phyloP scores from a whole-genome alignment of 768 basidiomycete species.

The Phylloporus sp. region DNA sequence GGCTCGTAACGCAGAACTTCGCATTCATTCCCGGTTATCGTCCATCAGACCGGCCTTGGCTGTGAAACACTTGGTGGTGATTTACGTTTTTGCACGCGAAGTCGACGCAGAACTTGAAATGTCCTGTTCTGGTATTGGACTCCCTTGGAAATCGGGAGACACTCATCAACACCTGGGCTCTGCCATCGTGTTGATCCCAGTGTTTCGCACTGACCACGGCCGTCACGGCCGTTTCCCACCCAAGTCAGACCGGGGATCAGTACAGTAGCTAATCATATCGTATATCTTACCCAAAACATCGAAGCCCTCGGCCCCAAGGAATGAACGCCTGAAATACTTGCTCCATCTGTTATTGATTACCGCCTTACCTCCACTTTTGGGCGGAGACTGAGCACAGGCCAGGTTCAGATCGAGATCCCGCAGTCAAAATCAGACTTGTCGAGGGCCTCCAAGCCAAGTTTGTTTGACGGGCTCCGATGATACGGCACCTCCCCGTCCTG shows the following conservation, averaged over 20 bases:
- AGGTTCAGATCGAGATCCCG: constrained; percentile 13
- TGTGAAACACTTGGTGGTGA: constrained; percentile 14
- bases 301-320: constrained; percentile 29
- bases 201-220: background rate
- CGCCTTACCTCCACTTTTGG: constrained; percentile 23
- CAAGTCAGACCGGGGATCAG: background rate
- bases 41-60: background rate
- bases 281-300: constrained; percentile 8
- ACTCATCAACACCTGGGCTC: background rate
- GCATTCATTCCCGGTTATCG: background rate
- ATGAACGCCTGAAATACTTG: background rate
- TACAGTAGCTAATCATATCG: constrained; percentile 11
- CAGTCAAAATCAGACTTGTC: constrained; percentile 25
- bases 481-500: constrained; percentile 1
- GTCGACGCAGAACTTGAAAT: background rate
- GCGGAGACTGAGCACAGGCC: constrained; percentile 7
- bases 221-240: constrained; percentile 8
- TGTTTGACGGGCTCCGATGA: constrained; percentile 2
- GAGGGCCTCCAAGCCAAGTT: constrained; percentile 8
- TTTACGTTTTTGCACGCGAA: constrained; percentile 18
- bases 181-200: background rate
- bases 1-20: background rate
- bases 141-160: constrained; percentile 2
- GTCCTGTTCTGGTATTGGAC: background rate
- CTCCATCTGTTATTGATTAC: constrained; percentile 17